A percentile compares a stretch with the other conserved stretches of the same genome.
phyloP scores from a whole-genome alignment of 1,284 basidiomycete species.

The Acaromyces ingoldii region DNA sequence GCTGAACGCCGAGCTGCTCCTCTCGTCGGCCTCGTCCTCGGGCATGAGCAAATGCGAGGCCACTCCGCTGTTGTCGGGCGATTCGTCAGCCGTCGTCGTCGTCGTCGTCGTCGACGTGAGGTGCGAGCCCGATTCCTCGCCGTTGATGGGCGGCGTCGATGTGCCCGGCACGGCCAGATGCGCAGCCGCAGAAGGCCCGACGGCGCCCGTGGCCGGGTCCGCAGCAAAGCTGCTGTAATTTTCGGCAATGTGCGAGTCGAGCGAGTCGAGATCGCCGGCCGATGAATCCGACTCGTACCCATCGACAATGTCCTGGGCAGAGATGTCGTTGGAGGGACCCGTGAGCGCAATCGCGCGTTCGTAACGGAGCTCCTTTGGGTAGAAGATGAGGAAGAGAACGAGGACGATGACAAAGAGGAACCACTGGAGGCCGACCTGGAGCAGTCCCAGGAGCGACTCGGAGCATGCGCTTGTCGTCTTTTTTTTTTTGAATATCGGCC shows the following conservation, averaged over 20 bases:
- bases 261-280: slow-evolving; percentile 39
- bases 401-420: slow-evolving; percentile 75
- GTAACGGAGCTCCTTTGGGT: slow-evolving; percentile 75
- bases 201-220: neutral
- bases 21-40: slow-evolving; percentile 14
- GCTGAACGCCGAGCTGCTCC: slow-evolving; percentile 38
- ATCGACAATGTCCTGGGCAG: neutral
- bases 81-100: slow-evolving; percentile 11
- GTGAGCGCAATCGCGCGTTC: slow-evolving; percentile 40
- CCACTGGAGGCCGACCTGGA: slow-evolving; percentile 83
- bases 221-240: slow-evolving; percentile 36
- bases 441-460: slow-evolving; percentile 74
- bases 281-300: slow-evolving; percentile 19
- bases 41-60: neutral
- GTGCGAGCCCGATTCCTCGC: neutral
- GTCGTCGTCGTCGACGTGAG: neutral
- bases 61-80: neutral
- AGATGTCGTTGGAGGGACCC: slow-evolving; percentile 12
- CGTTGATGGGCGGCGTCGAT: neutral
- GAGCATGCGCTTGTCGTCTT: slow-evolving; percentile 70
- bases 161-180: too few relatives aligned
- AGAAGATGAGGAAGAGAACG: slow-evolving; percentile 86
- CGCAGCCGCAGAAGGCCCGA: neutral
- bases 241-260: slow-evolving; percentile 44
- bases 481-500: too few relatives aligned